phyloP scores from a whole-genome alignment of 371 early-diverging fungal species.

The Nematocida displodere region DNA sequence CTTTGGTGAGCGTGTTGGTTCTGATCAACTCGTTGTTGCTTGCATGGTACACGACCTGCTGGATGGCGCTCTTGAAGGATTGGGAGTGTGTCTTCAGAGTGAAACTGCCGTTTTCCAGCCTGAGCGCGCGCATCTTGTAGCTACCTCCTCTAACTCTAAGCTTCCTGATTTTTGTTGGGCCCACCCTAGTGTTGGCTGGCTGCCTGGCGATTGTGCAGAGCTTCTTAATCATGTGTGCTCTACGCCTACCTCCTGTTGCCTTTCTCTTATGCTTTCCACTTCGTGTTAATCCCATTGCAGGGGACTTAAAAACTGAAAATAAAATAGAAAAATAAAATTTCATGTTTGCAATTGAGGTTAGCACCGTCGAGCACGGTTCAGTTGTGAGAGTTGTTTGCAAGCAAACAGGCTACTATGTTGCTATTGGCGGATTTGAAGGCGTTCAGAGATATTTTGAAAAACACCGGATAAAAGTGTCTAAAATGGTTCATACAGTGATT shows the following conservation, averaged over 20 bases:
- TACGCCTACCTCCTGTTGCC: conserved; percentile 92
- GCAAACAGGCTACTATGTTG: conserved; percentile 14
- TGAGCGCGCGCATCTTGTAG: conserved; percentile 91
- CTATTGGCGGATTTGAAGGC: conserved; percentile 47
- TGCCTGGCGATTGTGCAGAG: conserved; percentile 96
- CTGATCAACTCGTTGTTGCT: conserved; percentile 99
- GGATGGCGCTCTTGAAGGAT: conserved; percentile 72
- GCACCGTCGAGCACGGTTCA: conserved; percentile 10
- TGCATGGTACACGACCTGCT: conserved; percentile 95
- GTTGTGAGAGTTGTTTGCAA: background rate
- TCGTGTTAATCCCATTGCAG: conserved; percentile 61
- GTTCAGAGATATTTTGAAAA: conserved; percentile 21
- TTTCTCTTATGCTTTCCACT: conserved; percentile 79
- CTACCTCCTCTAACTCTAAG: conserved; percentile 94
- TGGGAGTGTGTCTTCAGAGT: conserved; percentile 78
- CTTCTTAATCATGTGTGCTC: conserved; percentile 93
- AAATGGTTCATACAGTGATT: background rate
- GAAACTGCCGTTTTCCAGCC: conserved; percentile 90
- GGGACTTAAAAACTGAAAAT: conserved; percentile 53
- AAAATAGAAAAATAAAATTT: conserved; percentile 20
- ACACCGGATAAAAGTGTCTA: conserved; percentile 13
- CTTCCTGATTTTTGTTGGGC: conserved; percentile 81
- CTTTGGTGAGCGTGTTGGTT: conserved; percentile 98
- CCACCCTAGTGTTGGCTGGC: conserved; percentile 91
- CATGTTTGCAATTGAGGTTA: conserved; percentile 26